Evolutionary conservation across 345 rosid species (phyloP).

Genomic region (Syzygium oleosum): DNA sequence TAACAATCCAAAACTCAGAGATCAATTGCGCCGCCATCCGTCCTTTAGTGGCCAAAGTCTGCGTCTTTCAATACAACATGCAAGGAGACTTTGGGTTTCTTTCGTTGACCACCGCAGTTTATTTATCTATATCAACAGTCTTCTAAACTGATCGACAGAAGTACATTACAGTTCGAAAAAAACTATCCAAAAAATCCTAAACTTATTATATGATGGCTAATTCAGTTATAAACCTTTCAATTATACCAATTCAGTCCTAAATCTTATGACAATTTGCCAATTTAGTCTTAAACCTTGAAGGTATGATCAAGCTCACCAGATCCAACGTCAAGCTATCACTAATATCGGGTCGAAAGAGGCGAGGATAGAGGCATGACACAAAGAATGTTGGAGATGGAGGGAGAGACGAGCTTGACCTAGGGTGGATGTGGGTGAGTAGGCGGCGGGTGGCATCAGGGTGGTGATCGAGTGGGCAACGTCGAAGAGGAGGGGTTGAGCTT

Average conservation of each 20-base stretch:
- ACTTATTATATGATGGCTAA: neutral
- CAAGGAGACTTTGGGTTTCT: neutral
- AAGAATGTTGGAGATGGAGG: too few species aligned
- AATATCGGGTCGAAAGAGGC: too few species aligned
- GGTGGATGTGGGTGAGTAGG: too few species aligned
- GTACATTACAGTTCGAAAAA: neutral
- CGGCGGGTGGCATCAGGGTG: too few species aligned
- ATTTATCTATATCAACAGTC: rapidly evolving
- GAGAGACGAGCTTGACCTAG: too few species aligned
- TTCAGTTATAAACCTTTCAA: neutral
- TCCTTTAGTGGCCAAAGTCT: neutral
- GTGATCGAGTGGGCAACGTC: too few species aligned
- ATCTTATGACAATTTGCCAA: too few species aligned
- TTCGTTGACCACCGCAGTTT: neutral
- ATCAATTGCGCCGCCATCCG: neutral
- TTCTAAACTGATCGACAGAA: neutral
- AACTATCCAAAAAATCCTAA: rapidly evolving
- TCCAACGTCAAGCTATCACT: too few species aligned
- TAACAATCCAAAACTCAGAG: neutral
- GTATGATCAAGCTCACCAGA: too few species aligned
- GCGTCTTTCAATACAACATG: neutral
- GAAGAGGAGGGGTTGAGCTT: too few species aligned
- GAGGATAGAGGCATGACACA: too few species aligned
- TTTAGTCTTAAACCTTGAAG: too few species aligned
- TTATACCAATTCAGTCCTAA: neutral